Percentiles rank a stretch among this genome's conserved stretches.
Evolutionary conservation across 75 land plant species (phyloP).

Genomic region (Pinus tabuliformis): DNA sequence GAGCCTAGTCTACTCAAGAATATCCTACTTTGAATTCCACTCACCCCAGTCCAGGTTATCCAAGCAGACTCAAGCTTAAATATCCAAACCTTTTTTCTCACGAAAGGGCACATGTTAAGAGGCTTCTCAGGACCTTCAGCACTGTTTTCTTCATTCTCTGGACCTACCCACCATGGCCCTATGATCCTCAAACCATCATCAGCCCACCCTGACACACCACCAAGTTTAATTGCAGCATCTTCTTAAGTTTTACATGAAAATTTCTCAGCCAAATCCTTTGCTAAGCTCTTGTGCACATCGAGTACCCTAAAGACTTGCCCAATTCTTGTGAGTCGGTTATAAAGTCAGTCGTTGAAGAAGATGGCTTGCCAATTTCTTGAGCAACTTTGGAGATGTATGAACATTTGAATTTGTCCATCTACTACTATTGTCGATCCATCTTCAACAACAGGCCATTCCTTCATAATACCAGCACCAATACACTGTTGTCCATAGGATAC

Average conservation of each 20-base stretch:
- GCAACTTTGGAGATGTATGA: conserved; percentile 5
- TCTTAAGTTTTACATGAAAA: conserved; percentile 8
- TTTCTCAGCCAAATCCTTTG: neutral
- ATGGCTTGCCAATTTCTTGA: conserved; percentile 1
- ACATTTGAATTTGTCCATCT: neutral
- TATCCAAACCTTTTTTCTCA: conserved; percentile 4
- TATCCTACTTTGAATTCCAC: neutral
- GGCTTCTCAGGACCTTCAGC: neutral
- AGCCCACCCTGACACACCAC: conserved; percentile 9
- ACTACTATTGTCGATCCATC: too few species aligned
- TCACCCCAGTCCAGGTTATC: conserved; percentile 1
- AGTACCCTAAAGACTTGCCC: neutral
- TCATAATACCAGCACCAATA: neutral
- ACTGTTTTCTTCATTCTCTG: conserved; percentile 8
- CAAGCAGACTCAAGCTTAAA: conserved; percentile 4
- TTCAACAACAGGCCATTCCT: neutral
- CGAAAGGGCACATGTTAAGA: neutral
- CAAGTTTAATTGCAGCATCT: neutral
- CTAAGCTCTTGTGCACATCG: neutral
- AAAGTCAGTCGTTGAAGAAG: neutral
- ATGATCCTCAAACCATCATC: conserved; percentile 7
- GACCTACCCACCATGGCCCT: conserved; percentile 12
- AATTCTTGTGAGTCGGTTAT: conserved; percentile 6
- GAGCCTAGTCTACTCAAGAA: conserved; percentile 13
- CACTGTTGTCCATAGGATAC: neutral